A percentile compares a stretch with the other conserved stretches of the same genome.
These are phyloP conservation scores for Kuraishia capsulata DNA, from an alignment of 805 yeast species.

Conservation along the genomic window DNA sequence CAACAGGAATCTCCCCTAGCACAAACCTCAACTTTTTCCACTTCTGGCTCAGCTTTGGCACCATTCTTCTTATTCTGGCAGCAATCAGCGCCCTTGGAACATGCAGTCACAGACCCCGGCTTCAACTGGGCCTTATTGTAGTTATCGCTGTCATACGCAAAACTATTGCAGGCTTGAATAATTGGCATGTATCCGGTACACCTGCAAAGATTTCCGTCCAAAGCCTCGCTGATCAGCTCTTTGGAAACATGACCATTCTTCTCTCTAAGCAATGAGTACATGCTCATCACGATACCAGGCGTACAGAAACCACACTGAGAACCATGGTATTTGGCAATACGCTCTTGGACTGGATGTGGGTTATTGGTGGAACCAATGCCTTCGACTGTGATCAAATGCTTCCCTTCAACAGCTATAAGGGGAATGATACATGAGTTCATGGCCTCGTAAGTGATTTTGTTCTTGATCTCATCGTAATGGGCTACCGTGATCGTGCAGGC, in stretches of 20 bases:
- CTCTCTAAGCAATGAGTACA: constrained; percentile 31
- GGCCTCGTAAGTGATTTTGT: constrained; percentile 24
- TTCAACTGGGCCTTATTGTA: constrained; percentile 15
- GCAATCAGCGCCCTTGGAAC: constrained; percentile 26
- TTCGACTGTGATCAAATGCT: constrained; percentile 36
- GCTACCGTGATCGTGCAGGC: constrained; percentile 38
- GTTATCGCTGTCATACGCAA: constrained; percentile 24
- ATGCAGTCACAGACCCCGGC: constrained; percentile 7
- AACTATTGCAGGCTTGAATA: constrained; percentile 35
- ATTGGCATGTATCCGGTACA: constrained; percentile 44
- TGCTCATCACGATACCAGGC: constrained; percentile 41
- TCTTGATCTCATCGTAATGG: constrained; percentile 17
- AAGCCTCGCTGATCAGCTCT: constrained; percentile 31
- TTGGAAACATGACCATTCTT: constrained; percentile 25
- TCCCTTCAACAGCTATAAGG: constrained; percentile 32
- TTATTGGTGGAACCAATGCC: constrained; percentile 31
- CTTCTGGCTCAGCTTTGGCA: constrained; percentile 5
- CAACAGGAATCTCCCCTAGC: constrained; percentile 15
- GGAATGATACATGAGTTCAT: constrained; percentile 40
- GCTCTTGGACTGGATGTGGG: constrained; percentile 40
- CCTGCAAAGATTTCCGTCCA: constrained; percentile 38
- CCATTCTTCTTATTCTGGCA: constrained; percentile 19
- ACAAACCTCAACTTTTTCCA: constrained; percentile 4
- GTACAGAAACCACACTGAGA: constrained; percentile 45
- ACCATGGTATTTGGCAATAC: constrained; percentile 38